These are phyloP conservation scores for Pyrus pyrifolia DNA, from an alignment of 306 rosid species.

Conservation along the genomic window DNA sequence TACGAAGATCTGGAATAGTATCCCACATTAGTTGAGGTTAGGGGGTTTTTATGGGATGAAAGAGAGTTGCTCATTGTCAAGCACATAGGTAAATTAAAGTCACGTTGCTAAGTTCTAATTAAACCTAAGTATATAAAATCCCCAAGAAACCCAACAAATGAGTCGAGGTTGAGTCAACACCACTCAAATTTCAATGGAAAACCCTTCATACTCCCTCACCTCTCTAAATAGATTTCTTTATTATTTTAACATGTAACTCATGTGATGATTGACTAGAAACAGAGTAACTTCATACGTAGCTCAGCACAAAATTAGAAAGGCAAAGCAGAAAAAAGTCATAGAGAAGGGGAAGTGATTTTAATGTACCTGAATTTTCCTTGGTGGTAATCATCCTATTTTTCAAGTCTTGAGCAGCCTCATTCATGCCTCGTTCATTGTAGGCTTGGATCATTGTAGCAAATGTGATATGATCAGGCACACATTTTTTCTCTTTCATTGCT, in stretches of 20 bases:
- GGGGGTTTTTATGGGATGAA: background rate
- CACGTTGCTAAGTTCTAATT: background rate
- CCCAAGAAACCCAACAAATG: background rate
- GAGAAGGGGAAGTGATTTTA: slow-evolving; percentile 6
- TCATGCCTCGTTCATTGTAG: slow-evolving; percentile 59
- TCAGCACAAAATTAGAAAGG: background rate
- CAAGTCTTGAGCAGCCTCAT: slow-evolving; percentile 54
- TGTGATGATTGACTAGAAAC: background rate
- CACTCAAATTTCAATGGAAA: too few species aligned
- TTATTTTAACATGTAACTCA: background rate
- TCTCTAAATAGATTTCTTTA: background rate
- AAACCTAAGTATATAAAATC: background rate
- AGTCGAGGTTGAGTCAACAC: background rate
- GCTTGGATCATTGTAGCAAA: slow-evolving; percentile 66
- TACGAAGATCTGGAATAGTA: background rate
- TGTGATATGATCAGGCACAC: slow-evolving; percentile 62
- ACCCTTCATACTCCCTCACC: background rate
- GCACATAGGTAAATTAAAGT: background rate
- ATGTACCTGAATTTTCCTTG: slow-evolving; percentile 34
- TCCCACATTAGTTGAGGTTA: background rate
- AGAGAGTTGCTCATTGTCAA: background rate
- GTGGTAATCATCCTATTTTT: slow-evolving; percentile 41
- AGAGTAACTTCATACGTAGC: background rate
- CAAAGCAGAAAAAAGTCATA: background rate
- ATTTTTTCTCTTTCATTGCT: slow-evolving; percentile 61